Evolutionary conservation across 371 early-diverging fungal species (phyloP), one percentile per base, ranked within the genome.

Genomic region (Haplosporangium sp.): DNA sequence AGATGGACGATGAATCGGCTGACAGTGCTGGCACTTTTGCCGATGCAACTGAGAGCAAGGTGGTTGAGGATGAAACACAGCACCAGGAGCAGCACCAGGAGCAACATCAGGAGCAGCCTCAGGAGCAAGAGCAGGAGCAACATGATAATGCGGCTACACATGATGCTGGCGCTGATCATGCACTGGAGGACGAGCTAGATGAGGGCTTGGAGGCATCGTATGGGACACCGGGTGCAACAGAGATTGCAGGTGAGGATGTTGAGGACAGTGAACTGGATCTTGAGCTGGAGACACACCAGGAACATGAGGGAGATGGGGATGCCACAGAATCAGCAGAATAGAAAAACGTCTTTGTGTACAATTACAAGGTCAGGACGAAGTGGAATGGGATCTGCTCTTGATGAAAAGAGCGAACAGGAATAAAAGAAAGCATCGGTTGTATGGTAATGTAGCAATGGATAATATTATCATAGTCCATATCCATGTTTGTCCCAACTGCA

Each of bases 211-310:
- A 74, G 3, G 53, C 57, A 6, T 20, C 57, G 0, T 69, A 62
- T 59, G 75, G 48, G 0, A 62, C 75, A 13, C 62, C 69, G 37
- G 66, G 64, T 11, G 21, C 66, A 6, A 46, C 51, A 6, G 72
- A 71, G 5, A 29, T 71, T 41, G 53, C 54, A 5, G 60, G 42
- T 7, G 63, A 66, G 48, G 70, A 63, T 38, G 64, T 47, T 13
- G 71, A 68, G 38, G 74, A 74, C 16, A 63, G 63, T 10, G 74
- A 74, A 23, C 53, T 68, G 36, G 74, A 68, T 21, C 57, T 64
- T 54, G 74, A 68, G 11, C 45, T 74, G 18, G 74, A 74, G 36
- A 61, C 54, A 23, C 74, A 67, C 10, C 68, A 58, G 37, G 74
- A 67, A 46, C 74, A 75, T 36, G 70, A 69, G 12, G 63, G 59